These are phyloP conservation scores for Primulina eburnea DNA, from an alignment of 257 asterid genomes.

Conservation along the genomic window DNA sequence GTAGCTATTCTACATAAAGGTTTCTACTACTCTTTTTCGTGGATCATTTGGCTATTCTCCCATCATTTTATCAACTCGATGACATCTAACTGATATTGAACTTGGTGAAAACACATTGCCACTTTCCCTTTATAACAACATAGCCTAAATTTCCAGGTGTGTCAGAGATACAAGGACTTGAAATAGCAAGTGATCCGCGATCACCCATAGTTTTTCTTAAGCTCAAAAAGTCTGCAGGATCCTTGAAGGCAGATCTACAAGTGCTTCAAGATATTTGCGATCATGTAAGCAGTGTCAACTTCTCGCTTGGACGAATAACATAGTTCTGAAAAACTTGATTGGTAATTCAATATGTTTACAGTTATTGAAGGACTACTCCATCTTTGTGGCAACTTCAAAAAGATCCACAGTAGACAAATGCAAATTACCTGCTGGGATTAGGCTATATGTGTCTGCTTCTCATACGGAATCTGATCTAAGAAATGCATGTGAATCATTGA, in stretches of 20 bases:
- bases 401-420: neutral
- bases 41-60: neutral
- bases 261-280: slow-evolving; percentile 64
- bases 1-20: slow-evolving; percentile 52
- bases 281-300: slow-evolving; percentile 38
- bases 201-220: slow-evolving; percentile 70
- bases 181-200: slow-evolving; percentile 56
- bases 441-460: neutral
- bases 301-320: neutral
- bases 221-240: slow-evolving; percentile 65
- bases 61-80: neutral
- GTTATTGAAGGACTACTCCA: slow-evolving; percentile 66
- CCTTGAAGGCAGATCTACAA: slow-evolving; percentile 60
- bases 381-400: slow-evolving; percentile 31
- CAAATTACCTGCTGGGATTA: neutral
- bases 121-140: neutral
- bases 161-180: slow-evolving; percentile 53
- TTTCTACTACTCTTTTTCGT: slow-evolving; percentile 19
- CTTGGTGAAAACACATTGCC: neutral
- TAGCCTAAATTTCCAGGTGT: slow-evolving; percentile 47
- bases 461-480: neutral
- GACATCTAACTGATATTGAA: slow-evolving; percentile 8
- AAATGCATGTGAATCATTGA: neutral
- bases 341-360: slow-evolving; percentile 31
- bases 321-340: neutral